Conservation (phyloP, 2,329 filamentous ascomycete species). For the Thermochaetoides dissita region DNA sequence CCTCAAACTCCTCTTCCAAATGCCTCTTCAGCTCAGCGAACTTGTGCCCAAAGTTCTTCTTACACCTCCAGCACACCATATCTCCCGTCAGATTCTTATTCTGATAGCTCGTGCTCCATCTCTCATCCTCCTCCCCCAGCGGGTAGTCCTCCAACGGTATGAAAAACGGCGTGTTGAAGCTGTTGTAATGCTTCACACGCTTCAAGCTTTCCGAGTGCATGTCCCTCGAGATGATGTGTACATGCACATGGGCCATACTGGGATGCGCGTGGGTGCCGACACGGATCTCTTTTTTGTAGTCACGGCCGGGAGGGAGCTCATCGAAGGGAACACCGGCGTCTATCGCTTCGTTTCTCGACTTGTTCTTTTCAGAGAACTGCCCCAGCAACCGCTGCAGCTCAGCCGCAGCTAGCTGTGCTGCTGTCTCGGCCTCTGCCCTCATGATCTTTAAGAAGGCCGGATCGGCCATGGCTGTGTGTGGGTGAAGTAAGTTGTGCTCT, state of each 20-base stretch:
- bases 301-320: constrained; percentile 53
- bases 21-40: constrained; percentile 66
- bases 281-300: constrained; percentile 64
- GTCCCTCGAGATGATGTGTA: constrained; percentile 76
- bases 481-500: constrained; percentile 48
- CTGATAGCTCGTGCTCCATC: constrained; percentile 40
- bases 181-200: constrained; percentile 82
- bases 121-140: constrained; percentile 47
- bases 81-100: constrained; percentile 47
- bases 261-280: constrained; percentile 76
- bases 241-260: constrained; percentile 82
- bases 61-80: constrained; percentile 76
- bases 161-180: constrained; percentile 76
- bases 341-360: constrained; percentile 50
- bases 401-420: constrained; percentile 52
- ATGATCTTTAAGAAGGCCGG: constrained; percentile 52
- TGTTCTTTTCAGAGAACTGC: constrained; percentile 46
- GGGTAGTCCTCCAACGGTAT: constrained; percentile 70
- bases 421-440: constrained; percentile 42
- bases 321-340: constrained; percentile 49
- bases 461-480: constrained; percentile 65
- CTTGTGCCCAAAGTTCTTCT: constrained; percentile 54
- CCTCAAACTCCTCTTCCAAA: constrained; percentile 42
- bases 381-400: constrained; percentile 63
- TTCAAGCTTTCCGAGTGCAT: constrained; percentile 58